Evolutionary conservation across 768 basidiomycete genomes (phyloP).

Genomic region (Gloeostereum incarnatum): DNA sequence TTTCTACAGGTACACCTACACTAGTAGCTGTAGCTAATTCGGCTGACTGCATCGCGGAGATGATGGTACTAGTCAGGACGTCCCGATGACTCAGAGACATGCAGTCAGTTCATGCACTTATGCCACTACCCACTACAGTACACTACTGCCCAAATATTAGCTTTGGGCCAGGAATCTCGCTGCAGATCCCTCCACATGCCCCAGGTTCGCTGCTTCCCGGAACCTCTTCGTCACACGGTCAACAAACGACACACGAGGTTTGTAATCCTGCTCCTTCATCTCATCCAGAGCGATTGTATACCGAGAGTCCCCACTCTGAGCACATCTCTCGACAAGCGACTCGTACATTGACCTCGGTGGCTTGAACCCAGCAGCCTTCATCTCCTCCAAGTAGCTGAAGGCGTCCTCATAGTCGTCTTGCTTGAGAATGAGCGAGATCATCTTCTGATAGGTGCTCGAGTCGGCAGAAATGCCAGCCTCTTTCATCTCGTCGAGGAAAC

Average conservation of each 20-base stretch:
- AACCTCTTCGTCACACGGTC: too few species aligned
- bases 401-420: slow-evolving; percentile 76
- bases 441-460: slow-evolving; percentile 50
- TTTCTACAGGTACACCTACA: too few species aligned
- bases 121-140: neutral
- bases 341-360: slow-evolving; percentile 52
- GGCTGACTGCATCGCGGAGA: too few species aligned
- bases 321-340: slow-evolving; percentile 49
- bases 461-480: slow-evolving; percentile 45
- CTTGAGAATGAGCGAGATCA: slow-evolving; percentile 64
- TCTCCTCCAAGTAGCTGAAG: slow-evolving; percentile 83
- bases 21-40: too few species aligned
- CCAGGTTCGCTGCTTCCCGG: too few species aligned
- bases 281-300: slow-evolving; percentile 61
- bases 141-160: neutral
- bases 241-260: too few species aligned
- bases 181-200: too few species aligned
- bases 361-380: slow-evolving; percentile 56
- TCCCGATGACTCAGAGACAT: too few species aligned
- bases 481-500: slow-evolving; percentile 60
- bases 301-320: slow-evolving; percentile 46
- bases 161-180: slow-evolving; percentile 10
- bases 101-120: too few species aligned
- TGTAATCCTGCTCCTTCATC: too few species aligned
- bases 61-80: too few species aligned